Percentiles rank a stretch among this genome's conserved stretches.
These are phyloP conservation scores for Endoconidiophora laricicola DNA, from an alignment of 2,329 filamentous ascomycete genomes.

Conservation along the genomic window DNA sequence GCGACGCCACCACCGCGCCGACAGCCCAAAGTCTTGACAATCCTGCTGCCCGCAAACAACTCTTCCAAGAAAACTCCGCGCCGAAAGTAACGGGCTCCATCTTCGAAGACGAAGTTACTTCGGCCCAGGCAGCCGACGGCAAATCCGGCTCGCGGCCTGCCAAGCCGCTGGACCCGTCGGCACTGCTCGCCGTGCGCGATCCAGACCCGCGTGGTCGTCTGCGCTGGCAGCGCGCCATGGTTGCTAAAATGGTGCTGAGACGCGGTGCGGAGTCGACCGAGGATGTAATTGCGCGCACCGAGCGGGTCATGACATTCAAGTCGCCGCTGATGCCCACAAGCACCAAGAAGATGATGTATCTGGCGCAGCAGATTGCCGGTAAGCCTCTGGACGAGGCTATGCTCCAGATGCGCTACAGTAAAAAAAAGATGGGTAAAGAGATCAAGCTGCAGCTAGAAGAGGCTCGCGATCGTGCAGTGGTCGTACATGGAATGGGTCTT, in stretches of 20 bases:
- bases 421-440: constrained; percentile 79
- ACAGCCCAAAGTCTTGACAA: constrained; percentile 25
- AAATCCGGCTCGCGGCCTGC: constrained; percentile 16
- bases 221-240: constrained; percentile 69
- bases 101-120: constrained; percentile 41
- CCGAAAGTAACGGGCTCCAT: constrained; percentile 38
- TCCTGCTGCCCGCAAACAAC: constrained; percentile 26
- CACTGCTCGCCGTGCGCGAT: constrained; percentile 34
- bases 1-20: constrained; percentile 14
- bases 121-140: constrained; percentile 22
- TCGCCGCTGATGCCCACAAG: constrained; percentile 66
- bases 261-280: constrained; percentile 34
- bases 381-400: constrained; percentile 92
- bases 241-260: constrained; percentile 56
- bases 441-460: constrained; percentile 64
- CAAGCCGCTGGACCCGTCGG: constrained; percentile 13
- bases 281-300: constrained; percentile 49
- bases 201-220: constrained; percentile 56
- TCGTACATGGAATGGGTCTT: constrained; percentile 71
- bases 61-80: constrained; percentile 24
- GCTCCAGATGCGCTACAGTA: constrained; percentile 84
- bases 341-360: constrained; percentile 75
- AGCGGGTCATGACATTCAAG: constrained; percentile 38
- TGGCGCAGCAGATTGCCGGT: constrained; percentile 77
- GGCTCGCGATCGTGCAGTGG: constrained; percentile 67